Evolutionary conservation across 179 eudicot genomes (phyloP).

Genomic region (Sideroxylon spinosum): DNA sequence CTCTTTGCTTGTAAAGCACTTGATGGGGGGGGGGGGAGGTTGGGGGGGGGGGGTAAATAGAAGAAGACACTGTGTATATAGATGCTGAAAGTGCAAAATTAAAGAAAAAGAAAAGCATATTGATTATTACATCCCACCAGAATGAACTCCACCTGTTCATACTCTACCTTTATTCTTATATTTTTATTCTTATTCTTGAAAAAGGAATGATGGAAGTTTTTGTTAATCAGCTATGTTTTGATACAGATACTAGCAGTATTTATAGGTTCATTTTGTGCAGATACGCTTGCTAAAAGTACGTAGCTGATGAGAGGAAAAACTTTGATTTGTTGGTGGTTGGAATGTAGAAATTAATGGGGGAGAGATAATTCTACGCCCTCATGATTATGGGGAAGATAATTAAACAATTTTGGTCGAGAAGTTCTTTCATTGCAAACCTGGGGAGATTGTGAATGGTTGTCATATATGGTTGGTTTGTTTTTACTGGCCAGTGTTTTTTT

Average conservation of each 20-base stretch:
- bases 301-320: no score
- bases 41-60: background rate
- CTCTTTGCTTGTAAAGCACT: slow-evolving; percentile 28
- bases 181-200: background rate
- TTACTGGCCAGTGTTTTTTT: no score
- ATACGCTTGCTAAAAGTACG: background rate
- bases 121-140: slow-evolving; percentile 28
- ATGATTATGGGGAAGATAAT: slow-evolving; percentile 7
- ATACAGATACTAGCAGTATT: background rate
- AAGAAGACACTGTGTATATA: no score
- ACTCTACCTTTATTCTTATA: background rate
- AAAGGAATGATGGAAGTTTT: background rate
- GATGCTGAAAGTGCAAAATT: slow-evolving; percentile 22
- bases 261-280: background rate
- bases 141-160: slow-evolving; percentile 6
- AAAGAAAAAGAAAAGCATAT: slow-evolving; percentile 6
- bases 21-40: no score
- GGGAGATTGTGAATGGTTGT: no score
- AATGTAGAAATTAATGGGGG: background rate
- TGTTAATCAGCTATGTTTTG: background rate
- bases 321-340: background rate
- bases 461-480: no score
- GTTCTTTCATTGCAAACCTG: background rate
- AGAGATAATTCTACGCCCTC: background rate
- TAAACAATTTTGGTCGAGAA: background rate